These are phyloP conservation scores for Cryptococcus sp. DNA, from an alignment of 1,284 basidiomycete genomes.

Conservation along the genomic window DNA sequence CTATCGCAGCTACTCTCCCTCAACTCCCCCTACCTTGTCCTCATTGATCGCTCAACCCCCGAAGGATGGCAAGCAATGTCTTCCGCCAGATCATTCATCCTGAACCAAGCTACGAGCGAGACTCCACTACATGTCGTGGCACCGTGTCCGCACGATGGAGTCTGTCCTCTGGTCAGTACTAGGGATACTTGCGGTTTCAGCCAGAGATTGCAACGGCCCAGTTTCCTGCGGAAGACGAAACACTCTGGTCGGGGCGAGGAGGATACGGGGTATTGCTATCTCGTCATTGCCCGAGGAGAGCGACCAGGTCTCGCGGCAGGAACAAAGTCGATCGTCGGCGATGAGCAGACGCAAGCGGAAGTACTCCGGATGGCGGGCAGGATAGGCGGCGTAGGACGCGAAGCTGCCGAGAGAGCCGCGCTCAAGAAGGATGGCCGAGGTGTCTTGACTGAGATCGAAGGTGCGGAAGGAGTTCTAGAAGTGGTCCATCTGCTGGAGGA, in stretches of 20 bases:
- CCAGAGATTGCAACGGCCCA: conserved; percentile 82
- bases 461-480: conserved; percentile 31
- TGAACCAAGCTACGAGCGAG: conserved; percentile 52
- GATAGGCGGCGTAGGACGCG: conserved; percentile 42
- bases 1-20: conserved; percentile 27
- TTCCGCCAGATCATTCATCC: conserved; percentile 77
- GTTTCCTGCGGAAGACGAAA: conserved; percentile 82
- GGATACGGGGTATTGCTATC: conserved; percentile 84
- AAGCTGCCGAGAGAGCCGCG: conserved; percentile 29
- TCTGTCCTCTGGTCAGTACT: conserved; percentile 69
- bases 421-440: conserved; percentile 30
- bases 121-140: conserved; percentile 41
- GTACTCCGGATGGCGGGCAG: conserved; percentile 18
- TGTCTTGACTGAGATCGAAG: conserved; percentile 41
- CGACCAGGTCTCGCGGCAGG: conserved; percentile 56
- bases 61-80: conserved; percentile 78
- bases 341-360: not conserved
- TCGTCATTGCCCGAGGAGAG: conserved; percentile 78
- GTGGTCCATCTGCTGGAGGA: conserved; percentile 13
- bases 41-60: conserved; percentile 81
- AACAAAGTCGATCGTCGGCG: not conserved
- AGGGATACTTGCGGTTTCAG: conserved; percentile 74
- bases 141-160: conserved; percentile 87
- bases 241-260: conserved; percentile 81
- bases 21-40: conserved; percentile 60